These are phyloP conservation scores for Phytophthora pisi DNA, from an alignment of 352 stramenopile species.

Conservation along the genomic window DNA sequence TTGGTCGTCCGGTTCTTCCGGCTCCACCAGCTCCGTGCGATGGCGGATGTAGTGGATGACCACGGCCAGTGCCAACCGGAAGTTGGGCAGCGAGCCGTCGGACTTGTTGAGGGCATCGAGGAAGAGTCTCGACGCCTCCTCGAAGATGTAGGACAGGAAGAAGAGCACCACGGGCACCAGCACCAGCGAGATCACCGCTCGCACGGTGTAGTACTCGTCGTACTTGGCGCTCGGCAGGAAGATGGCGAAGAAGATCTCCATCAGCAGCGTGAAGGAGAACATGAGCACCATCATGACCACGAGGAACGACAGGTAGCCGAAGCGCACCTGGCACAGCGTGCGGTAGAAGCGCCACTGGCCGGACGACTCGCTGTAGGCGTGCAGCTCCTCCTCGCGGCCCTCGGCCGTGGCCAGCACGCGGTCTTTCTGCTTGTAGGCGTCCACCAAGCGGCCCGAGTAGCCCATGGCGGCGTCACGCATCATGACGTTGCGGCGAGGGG, in stretches of 20 bases:
- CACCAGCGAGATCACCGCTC: conserved; percentile 60
- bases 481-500: conserved; percentile 24
- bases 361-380: conserved; percentile 48
- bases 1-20: conserved; percentile 20
- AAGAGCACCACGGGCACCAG: conserved; percentile 70
- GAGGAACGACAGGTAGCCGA: conserved; percentile 82
- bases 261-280: conserved; percentile 84
- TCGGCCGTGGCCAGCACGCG: conserved; percentile 53
- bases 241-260: conserved; percentile 88
- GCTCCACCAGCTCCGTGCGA: conserved; percentile 52
- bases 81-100: conserved; percentile 76
- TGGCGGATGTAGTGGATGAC: conserved; percentile 84
- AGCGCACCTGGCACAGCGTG: conserved; percentile 76
- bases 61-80: conserved; percentile 73
- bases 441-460: conserved; percentile 31
- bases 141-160: conserved; percentile 84
- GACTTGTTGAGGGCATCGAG: conserved; percentile 75
- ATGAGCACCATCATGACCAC: conserved; percentile 85
- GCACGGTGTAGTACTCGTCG: conserved; percentile 66
- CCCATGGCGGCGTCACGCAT: conserved; percentile 26
- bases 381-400: conserved; percentile 62
- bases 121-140: conserved; percentile 72
- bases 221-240: conserved; percentile 82
- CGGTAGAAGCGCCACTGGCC: conserved; percentile 70
- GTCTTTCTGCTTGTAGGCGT: conserved; percentile 45